Percentiles rank a stretch among this genome's conserved stretches.
These are phyloP conservation scores for Apiotrichum montevideense DNA, from an alignment of 1,284 basidiomycete genomes.

Conservation along the genomic window DNA sequence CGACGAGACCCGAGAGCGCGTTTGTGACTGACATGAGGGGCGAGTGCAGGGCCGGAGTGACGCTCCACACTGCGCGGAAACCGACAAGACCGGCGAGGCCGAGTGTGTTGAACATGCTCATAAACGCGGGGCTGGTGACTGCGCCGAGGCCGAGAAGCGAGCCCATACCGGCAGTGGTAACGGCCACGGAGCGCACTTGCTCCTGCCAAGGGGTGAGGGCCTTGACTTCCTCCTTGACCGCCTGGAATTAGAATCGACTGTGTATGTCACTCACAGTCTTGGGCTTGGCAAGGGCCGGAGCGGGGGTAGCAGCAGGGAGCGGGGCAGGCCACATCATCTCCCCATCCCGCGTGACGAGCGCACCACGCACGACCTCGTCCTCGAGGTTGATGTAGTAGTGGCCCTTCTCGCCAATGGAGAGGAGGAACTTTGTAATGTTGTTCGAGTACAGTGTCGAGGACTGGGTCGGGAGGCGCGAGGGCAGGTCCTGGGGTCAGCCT, in stretches of 20 bases:
- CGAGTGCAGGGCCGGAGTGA: constrained; percentile 71
- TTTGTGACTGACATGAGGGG: constrained; percentile 46
- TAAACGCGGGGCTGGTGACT: constrained; percentile 67
- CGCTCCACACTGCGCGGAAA: constrained; percentile 80
- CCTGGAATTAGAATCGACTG: constrained; percentile 7
- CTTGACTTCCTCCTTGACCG: constrained; percentile 48
- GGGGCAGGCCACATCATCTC: constrained; percentile 56
- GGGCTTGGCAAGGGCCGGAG: constrained; percentile 50
- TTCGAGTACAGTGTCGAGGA: constrained; percentile 81
- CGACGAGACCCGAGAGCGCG: constrained; percentile 58
- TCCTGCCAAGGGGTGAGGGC: constrained; percentile 75
- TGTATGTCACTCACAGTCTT: constrained; percentile 11
- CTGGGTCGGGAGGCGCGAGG: constrained; percentile 75
- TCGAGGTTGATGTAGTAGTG: constrained; percentile 62
- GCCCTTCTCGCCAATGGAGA: constrained; percentile 64
- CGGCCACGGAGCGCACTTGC: constrained; percentile 61
- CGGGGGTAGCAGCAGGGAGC: constrained; percentile 40
- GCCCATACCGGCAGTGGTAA: constrained; percentile 67
- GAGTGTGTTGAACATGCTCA: constrained; percentile 78
- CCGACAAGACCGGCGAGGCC: constrained; percentile 64
- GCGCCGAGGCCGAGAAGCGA: constrained; percentile 66
- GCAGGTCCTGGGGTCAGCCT: constrained; percentile 62
- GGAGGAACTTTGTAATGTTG: constrained; percentile 78
- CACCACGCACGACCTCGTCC: constrained; percentile 75
- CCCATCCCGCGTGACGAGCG: constrained; percentile 66